phyloP scores from a whole-genome alignment of 106 monocot species.

The Acorus gramineus region DNA sequence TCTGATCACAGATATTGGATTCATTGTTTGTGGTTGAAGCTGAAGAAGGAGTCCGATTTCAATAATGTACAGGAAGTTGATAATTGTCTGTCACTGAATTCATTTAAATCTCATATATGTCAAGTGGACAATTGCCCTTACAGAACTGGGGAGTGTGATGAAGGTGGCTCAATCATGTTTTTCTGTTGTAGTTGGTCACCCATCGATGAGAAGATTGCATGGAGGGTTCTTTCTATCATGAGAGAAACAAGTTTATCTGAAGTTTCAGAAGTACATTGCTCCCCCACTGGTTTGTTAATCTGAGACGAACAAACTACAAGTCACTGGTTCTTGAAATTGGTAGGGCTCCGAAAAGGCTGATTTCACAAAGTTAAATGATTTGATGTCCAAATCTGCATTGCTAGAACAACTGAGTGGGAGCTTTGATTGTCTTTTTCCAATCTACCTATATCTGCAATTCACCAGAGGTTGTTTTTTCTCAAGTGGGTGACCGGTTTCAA shows the following conservation, averaged over 20 bases:
- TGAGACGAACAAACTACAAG: too few species aligned
- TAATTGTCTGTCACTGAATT: constrained; percentile 29
- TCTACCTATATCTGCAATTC: too few species aligned
- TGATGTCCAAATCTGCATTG: too few species aligned
- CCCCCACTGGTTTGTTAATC: too few species aligned
- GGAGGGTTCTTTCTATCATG: constrained; percentile 32
- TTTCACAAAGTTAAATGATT: too few species aligned
- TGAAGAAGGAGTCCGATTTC: constrained; percentile 17
- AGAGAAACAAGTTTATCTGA: constrained; percentile 1
- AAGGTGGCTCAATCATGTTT: constrained; percentile 9
- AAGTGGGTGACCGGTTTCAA: too few species aligned
- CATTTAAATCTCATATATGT: constrained; percentile 33
- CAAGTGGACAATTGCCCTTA: constrained; percentile 29
- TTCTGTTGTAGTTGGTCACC: constrained; percentile 67
- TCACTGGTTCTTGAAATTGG: too few species aligned
- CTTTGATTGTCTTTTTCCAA: too few species aligned
- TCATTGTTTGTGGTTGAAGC: constrained; percentile 15
- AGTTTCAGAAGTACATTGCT: neutral
- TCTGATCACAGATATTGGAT: constrained; percentile 8
- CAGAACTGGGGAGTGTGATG: constrained; percentile 6
- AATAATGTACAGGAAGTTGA: constrained; percentile 7
- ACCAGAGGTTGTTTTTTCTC: too few species aligned
- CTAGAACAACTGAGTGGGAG: too few species aligned
- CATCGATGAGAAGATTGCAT: constrained; percentile 46
- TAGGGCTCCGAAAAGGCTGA: too few species aligned